Evolutionary conservation across 305 asterid genomes (phyloP).

Genomic region (Fraxinus dipetala): DNA sequence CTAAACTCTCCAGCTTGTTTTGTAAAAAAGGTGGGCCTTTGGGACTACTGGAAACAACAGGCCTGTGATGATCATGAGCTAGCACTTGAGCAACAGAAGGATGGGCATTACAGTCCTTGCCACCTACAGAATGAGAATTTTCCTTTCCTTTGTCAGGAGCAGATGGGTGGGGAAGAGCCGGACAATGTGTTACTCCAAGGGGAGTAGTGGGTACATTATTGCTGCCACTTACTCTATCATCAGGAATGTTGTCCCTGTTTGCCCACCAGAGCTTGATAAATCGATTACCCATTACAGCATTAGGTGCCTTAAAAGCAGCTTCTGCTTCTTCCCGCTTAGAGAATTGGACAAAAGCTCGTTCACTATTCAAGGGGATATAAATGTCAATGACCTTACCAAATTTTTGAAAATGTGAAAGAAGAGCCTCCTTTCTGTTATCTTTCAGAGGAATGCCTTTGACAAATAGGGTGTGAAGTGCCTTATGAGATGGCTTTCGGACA

Average conservation of each 20-base stretch:
- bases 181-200: slow-evolving; percentile 28
- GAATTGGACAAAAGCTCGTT: slow-evolving; percentile 89
- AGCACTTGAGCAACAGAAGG: slow-evolving; percentile 37
- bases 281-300: slow-evolving; percentile 98
- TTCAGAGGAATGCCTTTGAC: slow-evolving; percentile 77
- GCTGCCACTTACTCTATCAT: slow-evolving; percentile 44
- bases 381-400: slow-evolving; percentile 86
- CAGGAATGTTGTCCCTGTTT: slow-evolving; percentile 77
- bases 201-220: slow-evolving; percentile 34
- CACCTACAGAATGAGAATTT: slow-evolving; percentile 37
- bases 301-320: slow-evolving; percentile 84
- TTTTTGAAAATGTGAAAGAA: slow-evolving; percentile 82
- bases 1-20: slow-evolving; percentile 73
- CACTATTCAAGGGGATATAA: slow-evolving; percentile 65
- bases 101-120: slow-evolving; percentile 38
- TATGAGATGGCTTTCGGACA: slow-evolving; percentile 59
- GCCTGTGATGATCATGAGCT: slow-evolving; percentile 44
- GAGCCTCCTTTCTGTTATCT: slow-evolving; percentile 84
- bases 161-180: slow-evolving; percentile 38
- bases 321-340: slow-evolving; percentile 91
- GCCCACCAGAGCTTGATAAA: slow-evolving; percentile 98
- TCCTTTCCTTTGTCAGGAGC: slow-evolving; percentile 51
- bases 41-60: slow-evolving; percentile 39
- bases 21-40: slow-evolving; percentile 55
- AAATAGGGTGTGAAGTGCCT: slow-evolving; percentile 74